Evolutionary conservation across 345 rosid genomes (phyloP).

Genomic region (Psidium friedrichsthalianum): DNA sequence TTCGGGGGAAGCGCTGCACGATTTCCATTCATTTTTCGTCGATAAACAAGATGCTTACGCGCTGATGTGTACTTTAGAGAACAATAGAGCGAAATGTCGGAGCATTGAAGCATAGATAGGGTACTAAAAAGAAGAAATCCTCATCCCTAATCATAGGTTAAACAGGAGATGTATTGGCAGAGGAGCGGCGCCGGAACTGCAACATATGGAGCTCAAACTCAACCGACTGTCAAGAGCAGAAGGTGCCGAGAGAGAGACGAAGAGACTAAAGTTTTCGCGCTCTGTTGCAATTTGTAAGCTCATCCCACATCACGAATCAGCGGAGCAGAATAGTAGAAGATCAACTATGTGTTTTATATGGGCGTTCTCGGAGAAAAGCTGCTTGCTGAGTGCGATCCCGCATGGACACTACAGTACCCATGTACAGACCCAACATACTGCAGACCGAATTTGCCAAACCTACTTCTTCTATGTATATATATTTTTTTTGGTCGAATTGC

Average conservation of each 20-base stretch:
- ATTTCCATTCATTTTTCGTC: background rate
- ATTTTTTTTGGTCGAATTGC: background rate
- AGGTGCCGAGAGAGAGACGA: background rate
- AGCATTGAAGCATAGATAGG: background rate
- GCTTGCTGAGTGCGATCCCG: background rate
- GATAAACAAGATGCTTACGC: background rate
- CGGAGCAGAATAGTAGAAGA: background rate
- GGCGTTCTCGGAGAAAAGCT: background rate
- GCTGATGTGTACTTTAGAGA: background rate
- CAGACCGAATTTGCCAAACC: background rate
- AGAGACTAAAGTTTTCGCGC: background rate
- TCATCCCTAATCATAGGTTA: no score
- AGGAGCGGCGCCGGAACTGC: no score
- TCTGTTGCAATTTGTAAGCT: background rate
- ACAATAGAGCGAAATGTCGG: background rate
- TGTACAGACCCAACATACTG: background rate
- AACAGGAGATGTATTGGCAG: no score
- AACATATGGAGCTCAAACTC: no score
- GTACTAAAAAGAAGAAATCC: background rate
- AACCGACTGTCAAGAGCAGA: background rate
- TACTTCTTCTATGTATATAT: no score
- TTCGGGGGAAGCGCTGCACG: background rate
- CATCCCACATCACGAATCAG: background rate
- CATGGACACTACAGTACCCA: background rate
- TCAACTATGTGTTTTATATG: background rate